A percentile compares a stretch with the other conserved stretches of the same genome.
These are phyloP conservation scores for Citrullus mucosospermus DNA, from an alignment of 306 rosid species.

Conservation along the genomic window DNA sequence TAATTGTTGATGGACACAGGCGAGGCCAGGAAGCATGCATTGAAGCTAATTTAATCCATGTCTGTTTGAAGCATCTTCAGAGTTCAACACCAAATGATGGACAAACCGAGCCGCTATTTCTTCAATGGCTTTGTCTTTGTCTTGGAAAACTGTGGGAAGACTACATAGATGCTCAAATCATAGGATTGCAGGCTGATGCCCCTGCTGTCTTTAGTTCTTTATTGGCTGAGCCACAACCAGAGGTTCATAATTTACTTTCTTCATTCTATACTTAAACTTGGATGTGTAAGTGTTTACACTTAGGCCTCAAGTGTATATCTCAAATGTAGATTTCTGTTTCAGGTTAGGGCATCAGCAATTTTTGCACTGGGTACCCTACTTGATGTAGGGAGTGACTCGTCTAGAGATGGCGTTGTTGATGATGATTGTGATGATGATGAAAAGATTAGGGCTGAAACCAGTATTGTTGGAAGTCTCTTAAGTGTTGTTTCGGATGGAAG, in stretches of 20 bases:
- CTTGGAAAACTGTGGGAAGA: constrained; percentile 97
- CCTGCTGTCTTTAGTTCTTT: constrained; percentile 57
- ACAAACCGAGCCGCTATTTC: constrained; percentile 85
- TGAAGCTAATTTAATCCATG: constrained; percentile 62
- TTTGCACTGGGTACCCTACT: constrained; percentile 91
- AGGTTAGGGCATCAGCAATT: constrained; percentile 99
- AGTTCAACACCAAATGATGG: constrained; percentile 69
- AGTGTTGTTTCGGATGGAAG: constrained; percentile 92
- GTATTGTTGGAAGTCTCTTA: constrained; percentile 64
- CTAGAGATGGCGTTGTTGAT: constrained; percentile 61
- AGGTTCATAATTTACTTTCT: constrained; percentile 36
- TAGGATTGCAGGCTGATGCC: constrained; percentile 77
- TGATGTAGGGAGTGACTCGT: constrained; percentile 61
- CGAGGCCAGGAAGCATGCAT: constrained; percentile 96
- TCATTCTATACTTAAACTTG: constrained; percentile 6
- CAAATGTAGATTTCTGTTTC: constrained; percentile 19
- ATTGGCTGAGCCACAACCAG: constrained; percentile 79
- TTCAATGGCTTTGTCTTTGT: constrained; percentile 98
- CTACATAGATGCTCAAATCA: constrained; percentile 60
- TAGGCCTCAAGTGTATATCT: constrained; percentile 3
- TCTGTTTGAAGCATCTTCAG: constrained; percentile 88
- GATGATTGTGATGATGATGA: constrained; percentile 86
- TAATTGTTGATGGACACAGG: constrained; percentile 87
- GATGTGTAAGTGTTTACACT: neutral
- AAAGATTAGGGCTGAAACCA: constrained; percentile 69